phyloP scores from a whole-genome alignment of 78 protist species.

The Planoprotostelium fungivorum region DNA sequence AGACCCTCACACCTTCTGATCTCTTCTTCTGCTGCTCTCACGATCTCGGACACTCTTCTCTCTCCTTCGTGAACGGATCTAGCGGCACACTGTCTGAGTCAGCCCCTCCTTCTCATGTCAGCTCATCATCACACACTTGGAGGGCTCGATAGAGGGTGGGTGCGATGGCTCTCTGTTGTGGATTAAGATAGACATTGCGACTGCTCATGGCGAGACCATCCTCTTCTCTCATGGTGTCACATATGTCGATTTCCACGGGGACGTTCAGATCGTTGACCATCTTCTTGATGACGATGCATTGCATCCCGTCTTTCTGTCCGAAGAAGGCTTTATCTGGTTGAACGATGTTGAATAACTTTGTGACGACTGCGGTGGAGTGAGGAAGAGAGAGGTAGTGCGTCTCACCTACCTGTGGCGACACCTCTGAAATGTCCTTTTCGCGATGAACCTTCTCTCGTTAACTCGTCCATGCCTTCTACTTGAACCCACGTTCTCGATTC shows the following conservation, averaged over 20 bases:
- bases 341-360: constrained; percentile 67
- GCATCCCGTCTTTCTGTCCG: constrained; percentile 85
- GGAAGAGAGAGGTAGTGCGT: not conserved
- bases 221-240: constrained; percentile 56
- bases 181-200: constrained; percentile 37
- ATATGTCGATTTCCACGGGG: constrained; percentile 19
- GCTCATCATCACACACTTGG: not conserved
- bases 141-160: constrained; percentile 15
- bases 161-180: constrained; percentile 29
- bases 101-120: no score
- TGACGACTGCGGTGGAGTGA: constrained; percentile 26
- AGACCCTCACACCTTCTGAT: not conserved
- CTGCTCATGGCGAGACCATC: constrained; percentile 75
- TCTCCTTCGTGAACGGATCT: no score
- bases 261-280: constrained; percentile 55
- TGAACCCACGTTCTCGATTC: constrained; percentile 12
- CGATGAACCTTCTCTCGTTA: constrained; percentile 23
- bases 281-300: constrained; percentile 54
- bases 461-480: constrained; percentile 16
- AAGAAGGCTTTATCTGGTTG: constrained; percentile 38
- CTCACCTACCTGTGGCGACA: constrained; percentile 60
- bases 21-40: not conserved
- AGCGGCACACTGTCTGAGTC: no score
- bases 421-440: constrained; percentile 76
- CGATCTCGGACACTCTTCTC: not conserved